phyloP scores from a whole-genome alignment of 306 rosid genomes.

The Amphicarpaea edgeworthii region DNA sequence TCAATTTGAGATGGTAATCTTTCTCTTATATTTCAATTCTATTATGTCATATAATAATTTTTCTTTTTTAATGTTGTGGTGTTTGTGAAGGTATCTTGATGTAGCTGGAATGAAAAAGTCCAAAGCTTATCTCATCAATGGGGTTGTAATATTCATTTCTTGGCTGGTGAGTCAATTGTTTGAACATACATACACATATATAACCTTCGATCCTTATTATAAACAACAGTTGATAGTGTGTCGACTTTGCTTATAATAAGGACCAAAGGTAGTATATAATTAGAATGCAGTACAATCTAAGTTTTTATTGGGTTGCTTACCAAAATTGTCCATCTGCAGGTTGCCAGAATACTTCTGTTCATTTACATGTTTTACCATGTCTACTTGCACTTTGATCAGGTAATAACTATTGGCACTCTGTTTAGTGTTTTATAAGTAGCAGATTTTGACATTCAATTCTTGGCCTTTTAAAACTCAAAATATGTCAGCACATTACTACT shows the following conservation, averaged over 20 bases:
- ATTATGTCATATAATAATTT: neutral
- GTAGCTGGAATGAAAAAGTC: constrained; percentile 87
- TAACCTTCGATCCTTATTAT: no score
- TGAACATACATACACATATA: neutral
- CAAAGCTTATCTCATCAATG: constrained; percentile 78
- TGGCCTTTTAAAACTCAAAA: constrained; percentile 23
- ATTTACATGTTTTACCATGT: constrained; percentile 83
- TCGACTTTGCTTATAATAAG: no score
- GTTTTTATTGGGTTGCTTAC: constrained; percentile 12
- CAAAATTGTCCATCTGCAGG: constrained; percentile 59
- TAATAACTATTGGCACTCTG: constrained; percentile 49
- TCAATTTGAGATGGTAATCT: constrained; percentile 94
- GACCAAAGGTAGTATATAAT: no score
- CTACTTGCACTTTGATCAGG: constrained; percentile 92
- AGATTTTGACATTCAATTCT: constrained; percentile 13
- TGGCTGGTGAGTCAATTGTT: constrained; percentile 79
- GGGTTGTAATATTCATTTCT: constrained; percentile 85
- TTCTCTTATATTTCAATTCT: constrained; percentile 10
- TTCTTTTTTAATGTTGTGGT: constrained; percentile 31
- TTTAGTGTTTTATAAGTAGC: no score
- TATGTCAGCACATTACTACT: no score
- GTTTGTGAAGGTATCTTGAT: constrained; percentile 85
- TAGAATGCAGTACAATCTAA: neutral
- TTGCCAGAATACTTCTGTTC: constrained; percentile 86
- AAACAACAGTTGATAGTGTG: no score